A percentile compares a stretch with the other conserved stretches of the same genome.
phyloP scores from a whole-genome alignment of 1,284 basidiomycete species.

The Cystobasidiaceae sp. region DNA sequence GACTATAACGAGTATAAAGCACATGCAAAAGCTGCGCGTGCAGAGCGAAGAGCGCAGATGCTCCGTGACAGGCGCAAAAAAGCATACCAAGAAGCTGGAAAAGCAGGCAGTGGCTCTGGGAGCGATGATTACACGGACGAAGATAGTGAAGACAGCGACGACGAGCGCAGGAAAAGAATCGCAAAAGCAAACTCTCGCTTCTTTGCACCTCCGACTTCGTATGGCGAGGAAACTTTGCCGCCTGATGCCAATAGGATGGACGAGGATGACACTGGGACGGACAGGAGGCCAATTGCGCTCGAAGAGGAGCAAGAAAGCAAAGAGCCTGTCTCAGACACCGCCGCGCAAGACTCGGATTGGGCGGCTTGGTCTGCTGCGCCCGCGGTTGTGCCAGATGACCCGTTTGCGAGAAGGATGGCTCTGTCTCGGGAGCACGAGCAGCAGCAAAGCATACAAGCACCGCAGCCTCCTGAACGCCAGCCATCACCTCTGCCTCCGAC shows the following conservation, averaged over 20 bases:
- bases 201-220: conserved; percentile 28
- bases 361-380: conserved; percentile 13
- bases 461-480: conserved; percentile 51
- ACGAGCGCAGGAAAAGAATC: conserved; percentile 21
- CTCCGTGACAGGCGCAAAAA: conserved; percentile 12
- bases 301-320: neutral
- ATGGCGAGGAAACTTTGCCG: neutral
- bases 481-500: neutral
- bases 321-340: neutral
- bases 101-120: conserved; percentile 11
- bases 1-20: conserved; percentile 54
- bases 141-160: conserved; percentile 14
- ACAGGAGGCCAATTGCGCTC: neutral
- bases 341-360: conserved; percentile 6
- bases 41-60: conserved; percentile 6
- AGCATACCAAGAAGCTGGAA: neutral
- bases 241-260: neutral
- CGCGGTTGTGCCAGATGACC: conserved; percentile 3
- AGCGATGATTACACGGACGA: conserved; percentile 18
- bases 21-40: conserved; percentile 13
- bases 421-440: conserved; percentile 43
- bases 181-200: conserved; percentile 23
- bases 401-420: conserved; percentile 13
- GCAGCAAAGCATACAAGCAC: conserved; percentile 12
- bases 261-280: neutral